These are phyloP conservation scores for Solanum hybrid DNA, from an alignment of 305 asterid species.

Conservation along the genomic window DNA sequence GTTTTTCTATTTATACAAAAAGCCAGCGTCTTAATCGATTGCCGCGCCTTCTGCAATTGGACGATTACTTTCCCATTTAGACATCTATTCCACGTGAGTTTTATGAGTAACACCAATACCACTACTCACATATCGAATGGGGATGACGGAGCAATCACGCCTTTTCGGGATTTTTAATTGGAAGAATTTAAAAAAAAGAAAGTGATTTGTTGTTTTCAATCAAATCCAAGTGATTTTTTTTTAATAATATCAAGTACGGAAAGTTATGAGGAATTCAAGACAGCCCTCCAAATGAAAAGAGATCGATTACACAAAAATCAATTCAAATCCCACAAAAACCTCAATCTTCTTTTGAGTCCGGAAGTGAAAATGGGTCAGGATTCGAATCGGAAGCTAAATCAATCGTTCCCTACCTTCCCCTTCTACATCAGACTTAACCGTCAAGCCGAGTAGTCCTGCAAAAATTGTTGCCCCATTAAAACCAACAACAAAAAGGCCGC, in stretches of 20 bases:
- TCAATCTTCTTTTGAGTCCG: not conserved
- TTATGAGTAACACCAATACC: not conserved
- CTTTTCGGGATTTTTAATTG: not conserved
- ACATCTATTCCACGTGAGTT: not conserved
- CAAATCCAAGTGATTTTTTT: not conserved
- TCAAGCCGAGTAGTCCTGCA: slow-evolving; percentile 16
- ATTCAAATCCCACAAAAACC: not conserved
- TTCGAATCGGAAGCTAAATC: slow-evolving; percentile 14
- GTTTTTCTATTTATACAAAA: not conserved
- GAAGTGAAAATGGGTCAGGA: not conserved
- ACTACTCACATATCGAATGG: not conserved
- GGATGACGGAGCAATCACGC: not conserved
- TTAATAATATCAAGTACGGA: not conserved
- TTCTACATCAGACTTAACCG: slow-evolving; percentile 26
- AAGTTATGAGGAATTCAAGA: not conserved
- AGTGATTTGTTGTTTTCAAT: too few species aligned
- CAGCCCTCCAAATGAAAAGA: not conserved
- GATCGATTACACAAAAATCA: not conserved
- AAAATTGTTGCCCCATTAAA: not conserved
- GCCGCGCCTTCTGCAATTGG: not conserved
- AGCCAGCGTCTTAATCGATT: not conserved
- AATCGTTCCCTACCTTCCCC: slow-evolving; percentile 21
- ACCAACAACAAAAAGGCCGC: not conserved
- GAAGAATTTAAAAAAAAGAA: too few species aligned
- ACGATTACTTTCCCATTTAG: not conserved